Base-by-base conservation (phyloP, 108 stramenopile genomes). In the Pseudonitzschia multiseries region DNA sequence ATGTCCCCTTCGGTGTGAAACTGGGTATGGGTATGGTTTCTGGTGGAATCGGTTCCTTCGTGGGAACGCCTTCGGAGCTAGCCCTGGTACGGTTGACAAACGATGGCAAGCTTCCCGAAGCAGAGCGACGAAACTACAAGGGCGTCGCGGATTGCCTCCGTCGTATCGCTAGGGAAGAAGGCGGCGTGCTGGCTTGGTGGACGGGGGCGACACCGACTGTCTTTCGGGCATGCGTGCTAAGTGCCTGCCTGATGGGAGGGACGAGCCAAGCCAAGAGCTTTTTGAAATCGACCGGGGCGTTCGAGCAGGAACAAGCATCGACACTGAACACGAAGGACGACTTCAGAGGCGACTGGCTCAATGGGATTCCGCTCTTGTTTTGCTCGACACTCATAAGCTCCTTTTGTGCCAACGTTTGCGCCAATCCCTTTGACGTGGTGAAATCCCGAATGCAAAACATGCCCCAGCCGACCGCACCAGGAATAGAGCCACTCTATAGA, bases 351-450 rank as follows among this genome's bases (percentile, higher is more conserved):
- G 68, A 89, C 36, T 62, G 70, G 18, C 79, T 73, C 21, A 69
- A 75, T 44, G 88, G 88, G 46, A 42, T 89, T 1, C 88, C 88
- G 24, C 44, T 89, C 41, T 51, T 89, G 50, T 87, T 87, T 72
- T 80, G 71, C 46, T 86, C 88, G 41, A 89, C 86, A 12, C 51
- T 89, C 48, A 62, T 84, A 27, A 83, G 83, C 12, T 83, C 82
- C 41, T 82, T 89, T 29, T 66, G 56, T 70, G 88, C 88, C 63
- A 89, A 89, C 66, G 80, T 85, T 44, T 81, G 84, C 10, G 78
- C 86, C 14, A 87, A 87, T 79, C 87, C 85, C 26, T 87, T 89
- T 59, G 88, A 89, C 77, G 88, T 89, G 21, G 84, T 86, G 65
- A 89, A 89, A 68, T 79, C 76, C 43, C 71, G 88, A 18, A 86